Conservation (phyloP, 768 basidiomycete genomes). For the Strobilomyces confusus region DNA sequence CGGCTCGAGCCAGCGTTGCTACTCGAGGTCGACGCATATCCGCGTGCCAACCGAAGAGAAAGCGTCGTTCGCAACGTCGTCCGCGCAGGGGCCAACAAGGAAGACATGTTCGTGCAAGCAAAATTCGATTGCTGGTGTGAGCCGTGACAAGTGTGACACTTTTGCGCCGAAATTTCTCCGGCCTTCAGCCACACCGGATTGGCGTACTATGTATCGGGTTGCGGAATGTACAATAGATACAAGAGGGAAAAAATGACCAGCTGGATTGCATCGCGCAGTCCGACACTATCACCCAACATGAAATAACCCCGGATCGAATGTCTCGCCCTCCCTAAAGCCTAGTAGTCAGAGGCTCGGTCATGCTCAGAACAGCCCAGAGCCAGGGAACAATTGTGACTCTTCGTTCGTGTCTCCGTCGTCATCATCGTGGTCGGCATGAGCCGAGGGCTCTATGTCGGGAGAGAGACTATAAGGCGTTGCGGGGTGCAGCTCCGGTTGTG, state of each 20-base stretch:
- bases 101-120: constrained; percentile 15
- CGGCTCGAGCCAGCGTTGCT: not conserved
- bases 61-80: constrained; percentile 10
- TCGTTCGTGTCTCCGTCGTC: constrained; percentile 25
- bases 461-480: constrained; percentile 29
- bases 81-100: constrained; percentile 9
- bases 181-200: not conserved
- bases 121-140: not conserved
- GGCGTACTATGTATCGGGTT: not conserved
- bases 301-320: constrained; percentile 13
- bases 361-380: constrained; percentile 39
- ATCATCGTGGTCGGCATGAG: constrained; percentile 16
- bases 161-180: not conserved
- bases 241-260: constrained; percentile 10
- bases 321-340: not conserved
- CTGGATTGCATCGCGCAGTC: constrained; percentile 10
- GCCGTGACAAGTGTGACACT: constrained; percentile 1
- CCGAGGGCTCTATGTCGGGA: constrained; percentile 11
- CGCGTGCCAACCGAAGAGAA: constrained; percentile 10
- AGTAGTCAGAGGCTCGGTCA: not conserved
- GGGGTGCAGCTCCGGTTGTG: constrained; percentile 7
- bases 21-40: constrained; percentile 11
- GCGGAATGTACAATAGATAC: constrained; percentile 24
- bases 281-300: constrained; percentile 3
- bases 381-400: constrained; percentile 40